Conservation (phyloP, 2,329 filamentous ascomycete species). For the Pseudogymnoascus sp. region DNA sequence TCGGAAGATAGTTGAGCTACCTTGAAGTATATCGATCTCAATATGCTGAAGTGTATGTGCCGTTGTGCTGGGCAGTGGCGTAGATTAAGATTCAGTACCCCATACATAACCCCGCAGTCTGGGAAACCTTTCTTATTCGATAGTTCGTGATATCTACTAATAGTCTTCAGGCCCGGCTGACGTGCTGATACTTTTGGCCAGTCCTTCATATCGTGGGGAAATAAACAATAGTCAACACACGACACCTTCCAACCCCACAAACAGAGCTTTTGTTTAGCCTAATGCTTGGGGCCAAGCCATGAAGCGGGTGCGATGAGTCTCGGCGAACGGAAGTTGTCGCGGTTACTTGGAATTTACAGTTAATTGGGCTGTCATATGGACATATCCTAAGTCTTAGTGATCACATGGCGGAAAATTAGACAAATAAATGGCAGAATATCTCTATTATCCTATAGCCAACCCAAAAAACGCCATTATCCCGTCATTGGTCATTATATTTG, state of each 20-base stretch:
- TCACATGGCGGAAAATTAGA: neutral
- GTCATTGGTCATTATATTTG: neutral
- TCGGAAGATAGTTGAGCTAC: neutral
- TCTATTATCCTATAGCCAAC: neutral
- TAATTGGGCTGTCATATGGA: neutral
- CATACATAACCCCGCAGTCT: neutral
- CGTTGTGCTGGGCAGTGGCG: neutral
- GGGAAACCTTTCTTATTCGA: neutral
- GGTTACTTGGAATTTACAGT: neutral
- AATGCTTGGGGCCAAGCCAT: neutral
- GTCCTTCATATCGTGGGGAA: conserved; percentile 4
- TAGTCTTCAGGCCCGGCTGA: neutral
- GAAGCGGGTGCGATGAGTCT: neutral
- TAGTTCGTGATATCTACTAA: neutral
- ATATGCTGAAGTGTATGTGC: neutral
- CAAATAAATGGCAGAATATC: neutral
- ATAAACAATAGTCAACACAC: neutral
- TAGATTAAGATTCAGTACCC: neutral
- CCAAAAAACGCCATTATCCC: neutral
- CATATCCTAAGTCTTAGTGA: neutral
- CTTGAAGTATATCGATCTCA: neutral
- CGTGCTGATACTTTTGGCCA: neutral
- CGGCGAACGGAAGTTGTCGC: neutral
- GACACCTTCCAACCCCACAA: neutral
- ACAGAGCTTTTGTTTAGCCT: neutral